Percentiles rank a stretch among this genome's conserved stretches.
These are phyloP conservation scores for Fusarium ramigenum DNA, from an alignment of 2,329 filamentous ascomycete species.

Conservation along the genomic window DNA sequence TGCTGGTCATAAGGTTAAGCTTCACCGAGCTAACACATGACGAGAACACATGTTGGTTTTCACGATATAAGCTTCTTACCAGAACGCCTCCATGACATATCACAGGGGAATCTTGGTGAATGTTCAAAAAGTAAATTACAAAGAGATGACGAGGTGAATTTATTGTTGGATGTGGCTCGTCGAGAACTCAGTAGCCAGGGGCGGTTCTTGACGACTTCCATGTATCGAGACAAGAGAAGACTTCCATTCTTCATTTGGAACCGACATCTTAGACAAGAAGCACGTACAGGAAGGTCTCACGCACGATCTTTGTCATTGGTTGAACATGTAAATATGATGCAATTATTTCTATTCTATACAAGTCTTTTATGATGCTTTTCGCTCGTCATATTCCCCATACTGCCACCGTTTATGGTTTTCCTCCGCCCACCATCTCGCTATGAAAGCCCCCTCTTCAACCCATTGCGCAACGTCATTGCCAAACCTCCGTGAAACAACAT, in stretches of 20 bases:
- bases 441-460: constrained; percentile 46
- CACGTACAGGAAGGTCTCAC: not conserved
- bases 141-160: no score
- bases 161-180: not conserved
- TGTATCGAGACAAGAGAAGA: not conserved
- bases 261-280: not conserved
- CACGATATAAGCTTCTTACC: not conserved
- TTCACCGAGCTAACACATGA: not conserved
- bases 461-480: constrained; percentile 42
- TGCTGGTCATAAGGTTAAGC: not conserved
- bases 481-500: constrained; percentile 33
- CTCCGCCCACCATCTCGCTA: constrained; percentile 48
- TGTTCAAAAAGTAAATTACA: no score
- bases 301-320: fast-evolving
- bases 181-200: not conserved
- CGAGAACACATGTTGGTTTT: not conserved
- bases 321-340: not conserved
- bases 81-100: not conserved
- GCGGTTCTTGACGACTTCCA: not conserved
- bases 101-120: not conserved
- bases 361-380: not conserved
- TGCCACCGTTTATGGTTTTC: constrained; percentile 49
- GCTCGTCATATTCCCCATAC: constrained; percentile 28
- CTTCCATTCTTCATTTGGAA: not conserved
- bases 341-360: not conserved